These are phyloP conservation scores for Phlebopus sp. DNA, from an alignment of 1,284 basidiomycete genomes.

Conservation along the genomic window DNA sequence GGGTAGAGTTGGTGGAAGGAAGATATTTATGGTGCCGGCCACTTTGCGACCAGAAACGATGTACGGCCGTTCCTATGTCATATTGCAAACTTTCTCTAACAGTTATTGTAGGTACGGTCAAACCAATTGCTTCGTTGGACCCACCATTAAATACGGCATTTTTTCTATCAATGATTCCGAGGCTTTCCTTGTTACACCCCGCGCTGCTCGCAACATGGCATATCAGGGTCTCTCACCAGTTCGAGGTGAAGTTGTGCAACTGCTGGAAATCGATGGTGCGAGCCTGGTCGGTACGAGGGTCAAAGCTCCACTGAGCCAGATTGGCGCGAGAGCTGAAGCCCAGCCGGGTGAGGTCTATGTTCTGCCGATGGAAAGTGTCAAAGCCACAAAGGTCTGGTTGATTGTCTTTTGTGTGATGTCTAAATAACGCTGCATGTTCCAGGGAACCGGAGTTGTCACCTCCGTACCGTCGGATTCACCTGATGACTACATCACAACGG, in stretches of 20 bases:
- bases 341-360: constrained; percentile 78
- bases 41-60: constrained; percentile 98
- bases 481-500: constrained; percentile 91
- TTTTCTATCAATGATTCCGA: constrained; percentile 86
- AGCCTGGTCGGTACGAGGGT: constrained; percentile 89
- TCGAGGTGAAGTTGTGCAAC: constrained; percentile 70
- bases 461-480: constrained; percentile 99
- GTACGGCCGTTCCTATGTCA: constrained; percentile 40
- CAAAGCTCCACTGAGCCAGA: constrained; percentile 82
- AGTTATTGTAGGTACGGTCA: constrained; percentile 78
- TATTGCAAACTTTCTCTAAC: constrained; percentile 11
- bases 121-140: constrained; percentile 97
- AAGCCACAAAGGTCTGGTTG: constrained; percentile 76
- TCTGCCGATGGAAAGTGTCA: constrained; percentile 96
- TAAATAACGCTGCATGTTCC: constrained; percentile 3
- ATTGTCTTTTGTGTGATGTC: not conserved
- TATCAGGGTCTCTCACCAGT: constrained; percentile 84
- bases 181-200: constrained; percentile 87
- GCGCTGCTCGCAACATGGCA: constrained; percentile 96
- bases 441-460: constrained; percentile 98
- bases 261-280: constrained; percentile 76
- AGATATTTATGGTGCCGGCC: constrained; percentile 91
- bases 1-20: constrained; percentile 71
- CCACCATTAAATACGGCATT: constrained; percentile 88
- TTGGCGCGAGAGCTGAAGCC: constrained; percentile 31